These are phyloP conservation scores for Calocybe indica DNA, from an alignment of 768 basidiomycete species.

Conservation along the genomic window DNA sequence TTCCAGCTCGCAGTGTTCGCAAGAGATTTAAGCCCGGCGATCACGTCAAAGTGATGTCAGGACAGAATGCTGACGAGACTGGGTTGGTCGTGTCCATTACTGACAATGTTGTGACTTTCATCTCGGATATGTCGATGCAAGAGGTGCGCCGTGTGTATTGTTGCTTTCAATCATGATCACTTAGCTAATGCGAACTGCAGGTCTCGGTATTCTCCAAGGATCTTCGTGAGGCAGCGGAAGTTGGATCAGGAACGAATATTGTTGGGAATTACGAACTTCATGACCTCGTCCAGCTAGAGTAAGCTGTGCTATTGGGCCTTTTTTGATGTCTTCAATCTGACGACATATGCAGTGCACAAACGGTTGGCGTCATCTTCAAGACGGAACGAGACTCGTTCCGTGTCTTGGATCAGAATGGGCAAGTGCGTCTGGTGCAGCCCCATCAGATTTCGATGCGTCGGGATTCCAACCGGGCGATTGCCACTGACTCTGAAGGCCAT, in stretches of 20 bases:
- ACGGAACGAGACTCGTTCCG: constrained; percentile 95
- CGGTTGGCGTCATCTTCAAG: constrained; percentile 96
- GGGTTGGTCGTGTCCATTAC: constrained; percentile 91
- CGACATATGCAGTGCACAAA: constrained; percentile 58
- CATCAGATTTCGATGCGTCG: constrained; percentile 93
- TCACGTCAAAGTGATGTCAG: constrained; percentile 97
- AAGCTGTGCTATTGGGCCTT: constrained; percentile 23
- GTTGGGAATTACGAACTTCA: constrained; percentile 95
- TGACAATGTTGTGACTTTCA: constrained; percentile 89
- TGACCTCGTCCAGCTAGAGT: constrained; percentile 96
- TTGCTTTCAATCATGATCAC: constrained; percentile 5
- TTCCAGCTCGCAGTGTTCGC: constrained; percentile 82
- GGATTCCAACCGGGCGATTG: constrained; percentile 76
- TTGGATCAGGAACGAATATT: constrained; percentile 85
- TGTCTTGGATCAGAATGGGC: constrained; percentile 91
- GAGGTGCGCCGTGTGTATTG: constrained; percentile 49
- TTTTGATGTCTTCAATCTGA: constrained; percentile 6
- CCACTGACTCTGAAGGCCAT: constrained; percentile 84
- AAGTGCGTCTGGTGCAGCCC: constrained; percentile 83
- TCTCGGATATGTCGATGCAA: constrained; percentile 96
- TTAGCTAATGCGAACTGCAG: constrained; percentile 29
- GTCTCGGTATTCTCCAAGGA: constrained; percentile 98
- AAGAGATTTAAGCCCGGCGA: constrained; percentile 97
- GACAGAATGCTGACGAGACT: constrained; percentile 91
- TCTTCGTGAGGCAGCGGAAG: constrained; percentile 94